Base-by-base conservation (phyloP, 2,329 filamentous ascomycete species). In the Pseudocercospora ulei region DNA sequence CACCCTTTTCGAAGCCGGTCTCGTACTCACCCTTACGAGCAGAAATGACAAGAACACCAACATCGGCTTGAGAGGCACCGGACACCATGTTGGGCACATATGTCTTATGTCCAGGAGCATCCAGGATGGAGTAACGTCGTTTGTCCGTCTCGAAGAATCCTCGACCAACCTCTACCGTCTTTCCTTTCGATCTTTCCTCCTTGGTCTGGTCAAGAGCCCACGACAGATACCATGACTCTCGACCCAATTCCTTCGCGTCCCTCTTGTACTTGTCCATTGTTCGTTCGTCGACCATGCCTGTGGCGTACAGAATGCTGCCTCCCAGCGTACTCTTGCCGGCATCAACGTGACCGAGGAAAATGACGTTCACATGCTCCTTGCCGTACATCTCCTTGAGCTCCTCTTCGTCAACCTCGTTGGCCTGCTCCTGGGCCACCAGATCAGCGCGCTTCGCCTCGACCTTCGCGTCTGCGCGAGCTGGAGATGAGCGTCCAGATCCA, bases 51-150 rank as follows among this genome's bases (percentile, higher is more conserved):
- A 98, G 73, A 54, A 95, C 84, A 61, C 90, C 90, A 19, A 98
- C 79, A 63, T 94, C 86, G 33, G 86, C 86, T 65, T 94, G 86
- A 7, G 85, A 61, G 17, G 60, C 60, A 27, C 59, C 59, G 25
- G 88, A 87, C 58, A 98, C 93, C 90, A 98, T 98, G 71, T 81
- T 90, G 31, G 90, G 88, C 11, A 98, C 90, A 53, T 90, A 98
- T 2, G 83, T 95, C 71, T 96, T 96, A 73, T 98, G 88, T 11
- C 88, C 90, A 7, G 90, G 90, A 0, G 90, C 90, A 64, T 98
- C 90, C 33, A 98, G 74, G 50, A 98, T 94, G 56, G 84, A 90
- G 75, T 98, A 98, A 56, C 84, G 74, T 51, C 90, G 81, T 70
- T 90, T 94, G 46, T 96, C 84, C 3, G 90, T 94, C 69, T 96